A percentile compares a stretch with the other conserved stretches of the same genome.
Evolutionary conservation across 2,329 filamentous ascomycete species (phyloP).

Genomic region (Hypoxylon sp.): DNA sequence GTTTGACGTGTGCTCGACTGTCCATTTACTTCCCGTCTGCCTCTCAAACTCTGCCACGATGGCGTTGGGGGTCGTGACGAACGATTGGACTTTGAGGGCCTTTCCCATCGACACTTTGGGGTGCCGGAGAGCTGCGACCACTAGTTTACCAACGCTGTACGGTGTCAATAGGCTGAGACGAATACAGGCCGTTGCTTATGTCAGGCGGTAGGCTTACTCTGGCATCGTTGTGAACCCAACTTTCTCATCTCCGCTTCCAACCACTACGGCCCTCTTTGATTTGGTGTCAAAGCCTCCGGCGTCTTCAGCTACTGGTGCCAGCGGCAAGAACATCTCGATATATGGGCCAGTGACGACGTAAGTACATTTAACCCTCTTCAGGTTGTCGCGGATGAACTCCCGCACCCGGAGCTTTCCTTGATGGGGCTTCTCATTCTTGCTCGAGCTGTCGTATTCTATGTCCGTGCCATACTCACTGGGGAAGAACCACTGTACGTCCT

Average conservation of each 20-base stretch:
- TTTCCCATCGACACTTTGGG: slow-evolving; percentile 66
- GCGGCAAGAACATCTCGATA: slow-evolving; percentile 65
- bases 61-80: slow-evolving; percentile 72
- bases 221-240: slow-evolving; percentile 78
- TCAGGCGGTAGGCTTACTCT: slow-evolving; percentile 66
- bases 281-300: slow-evolving; percentile 71
- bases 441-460: slow-evolving; percentile 66
- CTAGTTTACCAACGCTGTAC: slow-evolving; percentile 72
- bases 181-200: background rate
- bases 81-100: slow-evolving; percentile 77
- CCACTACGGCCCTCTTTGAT: slow-evolving; percentile 68
- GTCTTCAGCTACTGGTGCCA: slow-evolving; percentile 54
- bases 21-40: slow-evolving; percentile 71
- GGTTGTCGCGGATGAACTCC: slow-evolving; percentile 60
- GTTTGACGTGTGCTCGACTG: slow-evolving; percentile 65
- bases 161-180: slow-evolving; percentile 13
- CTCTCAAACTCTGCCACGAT: slow-evolving; percentile 76
- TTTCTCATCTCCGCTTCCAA: slow-evolving; percentile 71
- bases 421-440: slow-evolving; percentile 69
- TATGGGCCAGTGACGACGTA: slow-evolving; percentile 74
- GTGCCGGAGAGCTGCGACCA: slow-evolving; percentile 71
- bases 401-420: slow-evolving; percentile 73
- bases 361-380: slow-evolving; percentile 64
- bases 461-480: slow-evolving; percentile 71
- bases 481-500: slow-evolving; percentile 67